These are phyloP conservation scores for Erysimum pusillum DNA, from an alignment of 441 rosid species.

Conservation along the genomic window DNA sequence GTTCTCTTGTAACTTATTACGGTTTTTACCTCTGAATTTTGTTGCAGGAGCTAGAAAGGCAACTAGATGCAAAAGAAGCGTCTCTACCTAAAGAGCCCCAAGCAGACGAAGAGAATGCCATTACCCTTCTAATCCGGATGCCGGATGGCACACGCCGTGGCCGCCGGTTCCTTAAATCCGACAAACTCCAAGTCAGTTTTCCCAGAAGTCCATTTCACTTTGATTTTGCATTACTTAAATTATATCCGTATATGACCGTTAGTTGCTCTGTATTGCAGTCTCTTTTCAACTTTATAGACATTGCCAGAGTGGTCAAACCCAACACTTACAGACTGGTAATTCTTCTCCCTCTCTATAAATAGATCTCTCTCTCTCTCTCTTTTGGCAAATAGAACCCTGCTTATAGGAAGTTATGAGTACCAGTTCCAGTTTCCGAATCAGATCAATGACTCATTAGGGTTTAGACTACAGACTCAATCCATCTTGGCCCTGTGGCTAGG, in stretches of 20 bases:
- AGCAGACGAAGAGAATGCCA: slow-evolving; percentile 81
- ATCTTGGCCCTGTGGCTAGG: not conserved
- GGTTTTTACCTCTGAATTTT: slow-evolving; percentile 5
- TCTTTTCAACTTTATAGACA: slow-evolving; percentile 89
- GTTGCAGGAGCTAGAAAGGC: slow-evolving; percentile 86
- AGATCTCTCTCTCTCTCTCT: slow-evolving; percentile 1
- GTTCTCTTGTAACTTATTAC: slow-evolving; percentile 15
- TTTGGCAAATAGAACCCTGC: slow-evolving; percentile 1
- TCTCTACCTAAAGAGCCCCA: slow-evolving; percentile 90
- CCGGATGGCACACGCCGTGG: slow-evolving; percentile 95
- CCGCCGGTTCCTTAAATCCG: slow-evolving; percentile 85
- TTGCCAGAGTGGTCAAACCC: slow-evolving; percentile 85
- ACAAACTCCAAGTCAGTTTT: slow-evolving; percentile 71
- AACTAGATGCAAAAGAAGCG: slow-evolving; percentile 85
- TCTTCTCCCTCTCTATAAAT: slow-evolving; percentile 6
- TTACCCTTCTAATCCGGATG: slow-evolving; percentile 89
- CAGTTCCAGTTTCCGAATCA: not conserved
- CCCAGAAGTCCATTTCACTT: slow-evolving; percentile 10
- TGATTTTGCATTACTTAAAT: slow-evolving; percentile 19
- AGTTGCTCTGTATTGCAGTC: slow-evolving; percentile 61
- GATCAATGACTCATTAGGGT: not conserved
- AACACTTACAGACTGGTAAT: slow-evolving; percentile 89
- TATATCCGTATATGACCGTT: slow-evolving; percentile 3
- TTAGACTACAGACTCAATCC: not conserved
- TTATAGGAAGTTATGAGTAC: not conserved